Base-by-base conservation (phyloP, 2,329 filamentous ascomycete species). In the Verticillium nubilum region DNA sequence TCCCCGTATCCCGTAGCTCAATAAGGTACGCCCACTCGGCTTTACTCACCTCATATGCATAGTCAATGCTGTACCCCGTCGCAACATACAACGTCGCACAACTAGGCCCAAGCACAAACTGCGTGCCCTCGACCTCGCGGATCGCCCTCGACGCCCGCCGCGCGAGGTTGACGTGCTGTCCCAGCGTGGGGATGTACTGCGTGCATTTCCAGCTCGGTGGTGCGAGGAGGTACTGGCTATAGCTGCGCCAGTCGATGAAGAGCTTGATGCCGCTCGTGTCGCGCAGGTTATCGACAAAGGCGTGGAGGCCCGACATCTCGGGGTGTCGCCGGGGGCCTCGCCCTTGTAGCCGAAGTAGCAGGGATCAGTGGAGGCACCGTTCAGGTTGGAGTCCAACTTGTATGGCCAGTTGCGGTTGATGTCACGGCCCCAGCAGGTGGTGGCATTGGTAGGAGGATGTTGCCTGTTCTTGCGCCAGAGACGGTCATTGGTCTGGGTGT, bases 321-420 rank as follows among this genome's bases (percentile, higher is more conserved):
- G 78, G 1, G 74, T 72, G 62, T 80, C 76, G 17, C 73, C 73
- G 3, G 76, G 69, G 29, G 66, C 63, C 28, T 69, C 63, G 31
- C 78, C 78, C 64, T 69, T 71, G 65, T 78, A 84, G 0, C 71
- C 74, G 64, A 83, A 70, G 2, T 68, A 71, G 69, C 80, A 81
- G 23, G 80, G 79, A 65, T 81, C 70, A 1, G 76, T 77, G 1
- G 76, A 80, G 3, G 78, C 74, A 42, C 80, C 80, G 25, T 68
- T 72, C 4, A 72, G 69, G 58, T 70, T 71, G 1, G 75, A 67
- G 54, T 73, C 73, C 81, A 80, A 84, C 58, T 70, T 71, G 58
- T 75, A 79, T 50, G 76, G 75, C 80, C 80, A 84, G 68, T 83
- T 83, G 55, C 81, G 76, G 68, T 84, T 84, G 65, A 82, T 76